These are phyloP conservation scores for Punica granatum DNA, from an alignment of 345 rosid species.

Conservation along the genomic window DNA sequence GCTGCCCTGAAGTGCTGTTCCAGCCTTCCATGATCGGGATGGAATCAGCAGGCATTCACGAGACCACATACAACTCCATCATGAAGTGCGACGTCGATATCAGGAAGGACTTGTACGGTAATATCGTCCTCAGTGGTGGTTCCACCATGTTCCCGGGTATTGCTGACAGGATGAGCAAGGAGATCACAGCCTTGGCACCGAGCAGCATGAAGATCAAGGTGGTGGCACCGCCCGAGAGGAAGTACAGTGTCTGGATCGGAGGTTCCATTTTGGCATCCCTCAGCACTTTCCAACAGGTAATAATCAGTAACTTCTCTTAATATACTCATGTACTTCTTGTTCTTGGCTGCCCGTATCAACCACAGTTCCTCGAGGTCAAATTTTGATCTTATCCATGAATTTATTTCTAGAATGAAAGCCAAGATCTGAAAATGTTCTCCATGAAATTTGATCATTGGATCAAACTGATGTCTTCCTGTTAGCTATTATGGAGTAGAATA, in stretches of 20 bases:
- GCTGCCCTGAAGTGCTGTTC: slow-evolving; percentile 75
- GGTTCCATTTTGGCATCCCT: slow-evolving; percentile 32
- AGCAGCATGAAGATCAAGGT: slow-evolving; percentile 60
- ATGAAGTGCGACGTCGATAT: slow-evolving; percentile 63
- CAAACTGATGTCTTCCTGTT: too few relatives aligned
- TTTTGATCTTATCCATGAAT: too few relatives aligned
- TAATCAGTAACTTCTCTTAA: too few relatives aligned
- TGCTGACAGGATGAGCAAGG: slow-evolving; percentile 75
- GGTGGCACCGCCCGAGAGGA: slow-evolving; percentile 57
- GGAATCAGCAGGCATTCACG: slow-evolving; percentile 56
- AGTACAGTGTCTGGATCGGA: slow-evolving; percentile 60
- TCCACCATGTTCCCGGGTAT: slow-evolving; percentile 72
- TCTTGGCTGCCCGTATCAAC: too few relatives aligned
- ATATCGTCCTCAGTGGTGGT: slow-evolving; percentile 57
- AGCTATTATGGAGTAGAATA: too few relatives aligned
- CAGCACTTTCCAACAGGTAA: slow-evolving; percentile 12
- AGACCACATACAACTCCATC: slow-evolving; percentile 52
- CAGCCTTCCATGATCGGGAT: slow-evolving; percentile 71
- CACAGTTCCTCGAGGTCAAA: too few relatives aligned
- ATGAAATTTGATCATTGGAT: too few relatives aligned
- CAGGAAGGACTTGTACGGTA: slow-evolving; percentile 52
- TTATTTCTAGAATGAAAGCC: not conserved
- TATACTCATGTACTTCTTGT: too few relatives aligned
- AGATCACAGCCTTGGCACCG: slow-evolving; percentile 58
- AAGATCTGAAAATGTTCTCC: too few relatives aligned